phyloP scores from a whole-genome alignment of 129 eudicot species.

The Lactuca sativa region DNA sequence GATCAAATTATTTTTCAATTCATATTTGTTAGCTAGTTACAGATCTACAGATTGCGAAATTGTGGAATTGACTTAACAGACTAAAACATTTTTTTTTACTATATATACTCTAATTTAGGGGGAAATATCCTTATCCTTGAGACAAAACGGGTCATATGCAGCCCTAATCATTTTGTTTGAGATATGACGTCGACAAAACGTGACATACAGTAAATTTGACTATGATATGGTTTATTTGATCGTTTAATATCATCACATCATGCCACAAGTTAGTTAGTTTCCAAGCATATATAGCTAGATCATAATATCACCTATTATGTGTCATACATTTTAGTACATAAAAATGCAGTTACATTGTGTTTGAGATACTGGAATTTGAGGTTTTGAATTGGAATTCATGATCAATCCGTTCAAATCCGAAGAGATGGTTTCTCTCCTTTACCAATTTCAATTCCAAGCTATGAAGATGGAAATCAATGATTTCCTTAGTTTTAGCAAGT shows the following conservation, averaged over 20 bases:
- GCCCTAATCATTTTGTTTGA: constrained; percentile 15
- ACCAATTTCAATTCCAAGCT: neutral
- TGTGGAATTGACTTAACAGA: constrained; percentile 10
- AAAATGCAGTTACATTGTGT: constrained; percentile 13
- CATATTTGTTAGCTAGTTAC: constrained; percentile 2
- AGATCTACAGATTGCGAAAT: constrained; percentile 24
- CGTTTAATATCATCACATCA: constrained; percentile 2
- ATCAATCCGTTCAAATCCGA: neutral
- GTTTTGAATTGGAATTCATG: neutral
- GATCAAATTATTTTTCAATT: neutral
- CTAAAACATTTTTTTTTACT: neutral
- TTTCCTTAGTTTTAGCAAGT: constrained; percentile 1
- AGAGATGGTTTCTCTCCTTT: neutral
- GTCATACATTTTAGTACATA: neutral
- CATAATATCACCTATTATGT: constrained; percentile 2
- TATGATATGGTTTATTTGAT: constrained; percentile 17
- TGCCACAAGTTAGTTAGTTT: too few relatives aligned
- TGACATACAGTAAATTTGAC: neutral
- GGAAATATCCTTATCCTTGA: neutral
- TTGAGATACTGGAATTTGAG: neutral
- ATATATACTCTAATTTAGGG: neutral
- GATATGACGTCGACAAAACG: constrained; percentile 2
- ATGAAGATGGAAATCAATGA: neutral
- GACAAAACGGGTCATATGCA: neutral
- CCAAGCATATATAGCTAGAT: too few relatives aligned